phyloP scores from a whole-genome alignment of 805 yeast genomes.

The Saturnispora besseyi region DNA sequence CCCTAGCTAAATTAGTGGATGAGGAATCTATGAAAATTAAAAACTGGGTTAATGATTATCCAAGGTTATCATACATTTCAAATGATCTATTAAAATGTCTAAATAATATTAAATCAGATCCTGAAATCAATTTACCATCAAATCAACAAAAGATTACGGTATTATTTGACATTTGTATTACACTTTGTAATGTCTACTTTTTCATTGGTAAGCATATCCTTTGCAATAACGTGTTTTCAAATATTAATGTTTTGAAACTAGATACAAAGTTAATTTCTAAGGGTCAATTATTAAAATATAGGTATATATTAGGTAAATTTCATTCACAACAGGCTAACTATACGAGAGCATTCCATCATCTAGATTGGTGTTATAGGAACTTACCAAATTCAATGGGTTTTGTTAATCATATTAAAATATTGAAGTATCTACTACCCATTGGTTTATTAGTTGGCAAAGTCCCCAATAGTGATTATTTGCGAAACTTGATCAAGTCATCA shows the following conservation, averaged over 20 bases:
- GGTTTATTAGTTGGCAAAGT: conserved; percentile 43
- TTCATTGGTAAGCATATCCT: conserved; percentile 45
- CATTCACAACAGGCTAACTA: conserved; percentile 45
- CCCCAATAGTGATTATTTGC: conserved; percentile 30
- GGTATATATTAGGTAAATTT: conserved; percentile 45
- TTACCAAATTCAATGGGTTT: conserved; percentile 20
- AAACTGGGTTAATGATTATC: conserved; percentile 27
- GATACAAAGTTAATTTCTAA: conserved; percentile 32
- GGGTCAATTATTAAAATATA: conserved; percentile 41
- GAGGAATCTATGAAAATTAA: conserved; percentile 31
- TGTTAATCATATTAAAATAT: conserved; percentile 29
- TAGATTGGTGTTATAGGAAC: conserved; percentile 40
- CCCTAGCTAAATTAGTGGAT: conserved; percentile 37
- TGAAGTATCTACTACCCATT: conserved; percentile 43
- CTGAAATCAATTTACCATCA: conserved; percentile 27
- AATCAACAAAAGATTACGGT: conserved; percentile 34
- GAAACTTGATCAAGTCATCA: conserved; percentile 10
- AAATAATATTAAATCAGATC: conserved; percentile 41
- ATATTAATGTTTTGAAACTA: conserved; percentile 44
- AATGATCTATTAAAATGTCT: conserved; percentile 39
- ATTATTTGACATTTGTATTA: conserved; percentile 39
- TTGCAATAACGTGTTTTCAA: conserved; percentile 54
- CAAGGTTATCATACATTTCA: conserved; percentile 40
- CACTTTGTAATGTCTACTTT: conserved; percentile 44
- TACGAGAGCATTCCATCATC: conserved; percentile 37